Conservation (phyloP, 192 early-diverging fungal genomes). For the Umbelopsis vinacea region DNA sequence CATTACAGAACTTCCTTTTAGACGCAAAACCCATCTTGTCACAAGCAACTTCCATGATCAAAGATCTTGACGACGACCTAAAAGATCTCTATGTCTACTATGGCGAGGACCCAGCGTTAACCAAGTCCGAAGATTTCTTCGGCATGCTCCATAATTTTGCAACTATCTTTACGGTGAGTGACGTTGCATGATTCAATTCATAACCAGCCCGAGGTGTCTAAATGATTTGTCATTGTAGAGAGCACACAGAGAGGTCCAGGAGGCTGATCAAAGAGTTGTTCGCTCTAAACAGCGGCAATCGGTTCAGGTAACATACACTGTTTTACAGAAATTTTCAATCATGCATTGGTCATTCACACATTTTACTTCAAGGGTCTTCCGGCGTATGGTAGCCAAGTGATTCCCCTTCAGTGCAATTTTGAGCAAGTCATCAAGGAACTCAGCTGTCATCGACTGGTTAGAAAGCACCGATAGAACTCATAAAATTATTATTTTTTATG, state of each 20-base stretch:
- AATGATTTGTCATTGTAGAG: background rate
- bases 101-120: conserved; percentile 54
- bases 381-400: background rate
- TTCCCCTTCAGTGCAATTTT: conserved; percentile 3
- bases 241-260: conserved; percentile 9
- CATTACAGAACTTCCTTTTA: conserved; percentile 49
- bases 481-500: too few species aligned
- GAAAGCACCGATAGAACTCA: background rate
- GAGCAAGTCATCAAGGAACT: conserved; percentile 16
- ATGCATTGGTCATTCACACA: background rate
- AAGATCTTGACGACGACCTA: conserved; percentile 50
- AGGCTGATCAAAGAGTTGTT: conserved; percentile 4
- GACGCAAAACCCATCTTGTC: conserved; percentile 49
- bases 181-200: background rate
- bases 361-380: background rate
- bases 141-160: conserved; percentile 54
- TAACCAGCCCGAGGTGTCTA: background rate
- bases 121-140: conserved; percentile 62
- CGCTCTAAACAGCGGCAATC: background rate
- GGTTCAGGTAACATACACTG: background rate
- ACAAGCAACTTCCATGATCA: conserved; percentile 42
- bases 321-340: background rate
- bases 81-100: conserved; percentile 52
- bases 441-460: conserved; percentile 16
- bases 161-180: conserved; percentile 47